Evolutionary conservation across 176 grass and related monocot species (phyloP), one percentile per base, ranked within the genome.

Genomic region (Puya raimondii): DNA sequence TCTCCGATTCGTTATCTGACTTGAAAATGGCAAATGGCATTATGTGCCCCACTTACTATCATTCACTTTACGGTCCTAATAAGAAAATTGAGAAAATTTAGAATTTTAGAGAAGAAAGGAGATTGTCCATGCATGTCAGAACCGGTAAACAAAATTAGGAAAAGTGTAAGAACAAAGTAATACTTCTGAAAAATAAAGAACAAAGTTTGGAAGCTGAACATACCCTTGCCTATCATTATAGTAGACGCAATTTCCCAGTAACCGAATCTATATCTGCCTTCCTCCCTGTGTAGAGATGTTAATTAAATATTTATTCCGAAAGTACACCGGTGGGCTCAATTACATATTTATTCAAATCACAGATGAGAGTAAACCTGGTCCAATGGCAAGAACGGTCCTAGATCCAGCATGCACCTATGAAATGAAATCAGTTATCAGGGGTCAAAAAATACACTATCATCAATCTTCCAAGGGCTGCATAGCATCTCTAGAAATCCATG

Each of bases 381-480:
- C 93, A 75, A 97, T 83, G 68, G 93, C 93, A 73, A 97, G 93
- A 76, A 97, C 89, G 11, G 93, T 97, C 79, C 74, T 92, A 16
- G 93, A 97, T 64, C 93, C 93, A 83, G 93, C 79, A 82, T 64
- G 20, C 27, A 97, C 86, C 93, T 97, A 85, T 80, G 17, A 69
- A 57, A 15, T 53, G 12, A 65, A 25, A 4, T 13, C n/a, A 27
- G 10, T 5, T 9, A 69, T 69, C 2, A 77, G 15, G 61, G n/a
- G 48, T 69, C 12, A 77, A 42, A 42, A 42, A 7, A 7, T 42
- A 42, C 1, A 0, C 33, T 42, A 42, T 42, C 33, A 42, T 42
- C 33, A 42, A 42, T 42, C 33, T 42, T 42, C 33, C 33, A 42
- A 42, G 33, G 5, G 33, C 33, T 42, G 33, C 33, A 42, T 42